Conservation (phyloP, 257 asterid species). For the Salvia hispanica region DNA sequence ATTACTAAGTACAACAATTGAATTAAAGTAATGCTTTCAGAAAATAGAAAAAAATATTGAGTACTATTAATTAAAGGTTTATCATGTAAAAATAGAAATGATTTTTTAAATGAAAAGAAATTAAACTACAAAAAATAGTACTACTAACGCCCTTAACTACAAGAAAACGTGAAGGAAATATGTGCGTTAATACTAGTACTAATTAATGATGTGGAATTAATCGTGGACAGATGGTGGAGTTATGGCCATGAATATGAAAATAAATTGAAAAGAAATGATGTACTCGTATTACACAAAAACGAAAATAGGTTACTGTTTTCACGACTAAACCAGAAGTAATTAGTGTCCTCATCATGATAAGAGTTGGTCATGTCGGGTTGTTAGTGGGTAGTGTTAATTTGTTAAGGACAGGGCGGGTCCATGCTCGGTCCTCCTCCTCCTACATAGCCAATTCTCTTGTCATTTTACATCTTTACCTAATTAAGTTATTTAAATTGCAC, state of each 20-base stretch:
- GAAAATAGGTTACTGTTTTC: neutral
- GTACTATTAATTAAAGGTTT: too few species aligned
- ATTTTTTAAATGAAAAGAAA: neutral
- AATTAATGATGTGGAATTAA: neutral
- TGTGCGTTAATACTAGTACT: neutral
- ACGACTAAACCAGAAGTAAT: neutral
- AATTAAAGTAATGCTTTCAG: too few species aligned
- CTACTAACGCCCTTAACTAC: neutral
- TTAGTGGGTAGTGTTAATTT: constrained; percentile 2
- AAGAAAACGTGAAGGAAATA: neutral
- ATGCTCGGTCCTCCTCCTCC: constrained; percentile 28
- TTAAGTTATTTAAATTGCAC: too few species aligned
- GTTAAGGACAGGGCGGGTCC: neutral
- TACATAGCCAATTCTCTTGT: neutral
- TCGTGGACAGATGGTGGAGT: too few species aligned
- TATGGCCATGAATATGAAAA: constrained; percentile 17
- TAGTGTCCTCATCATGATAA: neutral
- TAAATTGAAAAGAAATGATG: constrained; percentile 6
- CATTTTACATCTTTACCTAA: neutral
- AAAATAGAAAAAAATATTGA: too few species aligned
- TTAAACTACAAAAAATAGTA: too few species aligned
- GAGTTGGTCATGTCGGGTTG: constrained; percentile 9
- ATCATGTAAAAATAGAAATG: too few species aligned
- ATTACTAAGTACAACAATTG: too few species aligned
- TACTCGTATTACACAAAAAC: too few species aligned